Conservation (phyloP, 805 yeast species). For the Spathaspora gorwiae region DNA sequence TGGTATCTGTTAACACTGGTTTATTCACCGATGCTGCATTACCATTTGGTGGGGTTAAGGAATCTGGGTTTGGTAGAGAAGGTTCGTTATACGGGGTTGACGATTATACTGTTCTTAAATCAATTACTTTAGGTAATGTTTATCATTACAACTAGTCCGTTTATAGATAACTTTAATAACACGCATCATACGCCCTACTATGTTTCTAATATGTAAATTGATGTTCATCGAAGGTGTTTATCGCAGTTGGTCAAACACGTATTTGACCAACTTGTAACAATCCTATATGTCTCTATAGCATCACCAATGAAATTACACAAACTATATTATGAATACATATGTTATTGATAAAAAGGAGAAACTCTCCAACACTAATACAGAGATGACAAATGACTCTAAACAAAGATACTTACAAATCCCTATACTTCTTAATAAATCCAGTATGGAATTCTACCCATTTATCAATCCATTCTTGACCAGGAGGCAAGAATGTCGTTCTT, state of each 20-base stretch:
- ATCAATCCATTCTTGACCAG: slow-evolving; percentile 85
- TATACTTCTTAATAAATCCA: slow-evolving; percentile 58
- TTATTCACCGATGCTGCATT: slow-evolving; percentile 54
- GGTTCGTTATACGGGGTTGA: slow-evolving; percentile 74
- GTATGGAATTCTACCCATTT: slow-evolving; percentile 77
- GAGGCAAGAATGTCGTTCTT: slow-evolving; percentile 95
- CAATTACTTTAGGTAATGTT: slow-evolving; percentile 47
- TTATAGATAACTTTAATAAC: neutral
- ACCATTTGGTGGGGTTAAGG: slow-evolving; percentile 75
- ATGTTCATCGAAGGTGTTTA: too few relatives aligned
- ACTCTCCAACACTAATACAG: too few relatives aligned
- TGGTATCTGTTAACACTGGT: slow-evolving; percentile 62
- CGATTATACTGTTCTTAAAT: slow-evolving; percentile 60
- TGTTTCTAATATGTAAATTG: too few relatives aligned
- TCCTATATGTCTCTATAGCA: too few relatives aligned
- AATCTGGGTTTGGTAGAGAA: slow-evolving; percentile 79
- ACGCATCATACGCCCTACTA: too few relatives aligned
- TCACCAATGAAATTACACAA: too few relatives aligned
- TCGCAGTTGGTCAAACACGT: too few relatives aligned
- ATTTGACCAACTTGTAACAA: too few relatives aligned
- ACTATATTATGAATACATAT: too few relatives aligned
- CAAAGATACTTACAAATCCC: slow-evolving; percentile 5
- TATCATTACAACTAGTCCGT: slow-evolving; percentile 11
- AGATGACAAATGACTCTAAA: too few relatives aligned
- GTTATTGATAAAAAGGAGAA: too few relatives aligned